Evolutionary conservation across 116 monocot genomes (phyloP), one percentile per base, ranked within the genome.

Genomic region (Papilionanthe hybrid): DNA sequence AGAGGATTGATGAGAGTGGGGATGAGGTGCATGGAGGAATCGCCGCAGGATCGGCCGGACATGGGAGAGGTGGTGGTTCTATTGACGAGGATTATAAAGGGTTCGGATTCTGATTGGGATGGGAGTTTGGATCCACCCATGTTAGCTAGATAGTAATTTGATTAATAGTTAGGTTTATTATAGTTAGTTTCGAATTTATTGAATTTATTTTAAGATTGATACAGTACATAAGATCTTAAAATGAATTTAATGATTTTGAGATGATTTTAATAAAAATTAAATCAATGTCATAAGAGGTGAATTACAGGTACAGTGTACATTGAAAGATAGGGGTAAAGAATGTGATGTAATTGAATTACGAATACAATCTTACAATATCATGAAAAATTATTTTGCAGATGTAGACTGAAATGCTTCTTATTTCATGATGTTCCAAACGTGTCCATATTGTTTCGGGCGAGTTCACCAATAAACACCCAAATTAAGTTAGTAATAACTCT

Each of bases 11-110:
- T 96, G 78, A 75, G 67, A 23, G 58, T 96, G 19, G 96, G 85
- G 22, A 60, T 91, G 75, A 71, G 81, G 76, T 96, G 96, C 87
- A 84, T 88, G 41, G 86, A 75, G 29, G 96, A 96, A 53, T 19
- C 55, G 20, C 93, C 96, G 5, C 83, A 80, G 50, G 79, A 72
- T 72, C 75, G 96, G 71, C 96, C 93, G 11, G 86, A 82, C 76
- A 96, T 91, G 91, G 86, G 75, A 78, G 90, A 87, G 60, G 96
- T 88, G 32, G 65, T 88, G 37, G 79, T 56, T 4, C 81, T 85
- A 81, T 74, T 95, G 72, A 57, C 69, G 20, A 80, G 57, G 9
- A 75, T 91, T 20, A 47, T 43, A 8, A 37, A 20, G 25, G 76
- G 55, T 17, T 29, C 29, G 32, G 69, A 69, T 17, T 69, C 69